Evolutionary conservation across 345 rosid species (phyloP).

Genomic region (Euclidium syriacum): DNA sequence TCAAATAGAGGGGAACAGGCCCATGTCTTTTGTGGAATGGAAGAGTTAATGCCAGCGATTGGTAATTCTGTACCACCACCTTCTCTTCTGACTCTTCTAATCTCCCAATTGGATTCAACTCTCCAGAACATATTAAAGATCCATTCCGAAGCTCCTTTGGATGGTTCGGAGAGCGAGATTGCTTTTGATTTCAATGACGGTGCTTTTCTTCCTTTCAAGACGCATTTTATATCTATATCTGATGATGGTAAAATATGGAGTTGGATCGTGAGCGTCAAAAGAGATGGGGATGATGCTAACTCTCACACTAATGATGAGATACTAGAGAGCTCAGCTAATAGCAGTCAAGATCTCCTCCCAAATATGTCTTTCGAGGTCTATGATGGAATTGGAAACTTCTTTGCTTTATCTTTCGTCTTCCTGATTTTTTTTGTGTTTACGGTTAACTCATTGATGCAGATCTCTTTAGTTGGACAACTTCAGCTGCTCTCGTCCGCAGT

Average conservation of each 20-base stretch:
- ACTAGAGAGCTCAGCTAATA: conserved; percentile 17
- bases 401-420: not conserved
- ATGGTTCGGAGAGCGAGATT: conserved; percentile 44
- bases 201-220: conserved; percentile 48
- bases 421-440: not conserved
- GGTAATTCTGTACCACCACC: conserved; percentile 70
- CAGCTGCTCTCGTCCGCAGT: conserved; percentile 87
- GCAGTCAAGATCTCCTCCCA: conserved; percentile 30
- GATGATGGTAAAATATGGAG: conserved; percentile 92
- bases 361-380: conserved; percentile 54
- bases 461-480: conserved; percentile 66
- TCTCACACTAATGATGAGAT: conserved; percentile 18
- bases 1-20: conserved; percentile 64
- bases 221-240: conserved; percentile 66
- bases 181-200: conserved; percentile 67
- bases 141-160: conserved; percentile 37
- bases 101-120: conserved; percentile 61
- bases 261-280: conserved; percentile 74
- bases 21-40: conserved; percentile 58
- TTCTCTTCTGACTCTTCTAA: conserved; percentile 48
- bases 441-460: conserved; percentile 40
- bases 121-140: conserved; percentile 56
- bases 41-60: conserved; percentile 77
- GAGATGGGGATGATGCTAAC: conserved; percentile 38
- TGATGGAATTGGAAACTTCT: not conserved